phyloP scores from a whole-genome alignment of 2,329 filamentous ascomycete species.

The Colletotrichum horii region DNA sequence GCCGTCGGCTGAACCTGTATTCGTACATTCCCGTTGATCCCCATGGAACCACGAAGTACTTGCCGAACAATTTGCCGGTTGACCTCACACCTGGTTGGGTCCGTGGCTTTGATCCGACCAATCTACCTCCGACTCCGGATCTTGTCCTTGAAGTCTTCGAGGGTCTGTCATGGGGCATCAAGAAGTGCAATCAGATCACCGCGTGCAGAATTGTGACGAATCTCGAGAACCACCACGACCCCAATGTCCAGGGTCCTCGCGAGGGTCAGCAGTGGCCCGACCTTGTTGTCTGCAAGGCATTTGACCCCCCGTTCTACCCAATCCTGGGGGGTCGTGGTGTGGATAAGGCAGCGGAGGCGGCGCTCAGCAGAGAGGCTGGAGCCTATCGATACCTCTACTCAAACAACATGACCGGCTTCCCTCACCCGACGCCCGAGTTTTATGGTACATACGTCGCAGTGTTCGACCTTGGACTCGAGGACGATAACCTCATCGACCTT shows the following conservation, averaged over 20 bases:
- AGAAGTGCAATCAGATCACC: background rate
- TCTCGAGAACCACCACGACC: background rate
- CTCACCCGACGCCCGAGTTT: background rate
- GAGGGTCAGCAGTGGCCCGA: background rate
- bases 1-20: background rate
- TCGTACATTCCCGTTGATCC: background rate
- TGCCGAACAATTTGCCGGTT: background rate
- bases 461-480: background rate
- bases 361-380: background rate
- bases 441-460: background rate
- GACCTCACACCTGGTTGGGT: background rate
- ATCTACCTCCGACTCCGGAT: background rate
- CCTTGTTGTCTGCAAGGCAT: background rate
- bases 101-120: background rate
- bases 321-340: background rate
- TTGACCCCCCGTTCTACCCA: background rate
- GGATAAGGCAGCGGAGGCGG: background rate
- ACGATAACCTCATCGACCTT: background rate
- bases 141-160: background rate
- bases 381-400: background rate
- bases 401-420: background rate
- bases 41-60: background rate
- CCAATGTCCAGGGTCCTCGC: background rate
- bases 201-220: background rate
- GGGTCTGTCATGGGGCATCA: background rate